These are phyloP conservation scores for Mycosphaerella sp. DNA, from an alignment of 2,329 filamentous ascomycete species.

Conservation along the genomic window DNA sequence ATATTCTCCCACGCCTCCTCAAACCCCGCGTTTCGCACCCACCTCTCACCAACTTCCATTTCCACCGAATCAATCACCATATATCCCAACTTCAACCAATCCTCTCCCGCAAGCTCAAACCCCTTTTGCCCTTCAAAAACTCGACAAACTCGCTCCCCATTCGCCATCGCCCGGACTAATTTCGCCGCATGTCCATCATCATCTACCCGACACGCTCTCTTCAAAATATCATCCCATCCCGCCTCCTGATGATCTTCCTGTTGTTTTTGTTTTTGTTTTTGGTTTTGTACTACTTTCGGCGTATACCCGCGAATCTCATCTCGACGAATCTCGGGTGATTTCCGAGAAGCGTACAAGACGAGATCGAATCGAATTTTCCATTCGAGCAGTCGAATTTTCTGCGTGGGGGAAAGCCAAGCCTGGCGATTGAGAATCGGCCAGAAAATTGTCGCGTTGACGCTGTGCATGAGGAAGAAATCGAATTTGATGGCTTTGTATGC, in stretches of 20 bases:
- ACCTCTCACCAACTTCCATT: slow-evolving; percentile 42
- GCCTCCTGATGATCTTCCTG: slow-evolving; percentile 24
- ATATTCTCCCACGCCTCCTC: slow-evolving; percentile 57
- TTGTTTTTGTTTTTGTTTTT: too few species aligned
- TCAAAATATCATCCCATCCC: slow-evolving; percentile 42
- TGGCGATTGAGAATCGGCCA: slow-evolving; percentile 55
- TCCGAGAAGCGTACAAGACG: slow-evolving; percentile 64
- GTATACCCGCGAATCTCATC: slow-evolving; percentile 56
- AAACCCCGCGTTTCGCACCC: slow-evolving; percentile 59
- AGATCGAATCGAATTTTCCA: slow-evolving; percentile 76
- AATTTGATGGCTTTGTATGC: slow-evolving; percentile 62
- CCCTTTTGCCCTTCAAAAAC: slow-evolving; percentile 42
- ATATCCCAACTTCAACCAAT: slow-evolving; percentile 56
- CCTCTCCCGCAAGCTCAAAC: slow-evolving; percentile 49
- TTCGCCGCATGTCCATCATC: slow-evolving; percentile 85
- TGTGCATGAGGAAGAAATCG: slow-evolving; percentile 73
- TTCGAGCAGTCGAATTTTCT: slow-evolving; percentile 66
- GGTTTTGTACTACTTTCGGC: slow-evolving; percentile 35
- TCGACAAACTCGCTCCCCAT: slow-evolving; percentile 52
- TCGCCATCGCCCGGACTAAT: slow-evolving; percentile 60
- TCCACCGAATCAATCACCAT: slow-evolving; percentile 59
- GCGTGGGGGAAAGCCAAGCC: slow-evolving; percentile 53
- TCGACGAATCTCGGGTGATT: slow-evolving; percentile 53
- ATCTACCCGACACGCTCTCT: slow-evolving; percentile 41
- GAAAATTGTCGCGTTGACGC: slow-evolving; percentile 71